Conservation (phyloP, 768 basidiomycete species). For the Lentinula raphanica region DNA sequence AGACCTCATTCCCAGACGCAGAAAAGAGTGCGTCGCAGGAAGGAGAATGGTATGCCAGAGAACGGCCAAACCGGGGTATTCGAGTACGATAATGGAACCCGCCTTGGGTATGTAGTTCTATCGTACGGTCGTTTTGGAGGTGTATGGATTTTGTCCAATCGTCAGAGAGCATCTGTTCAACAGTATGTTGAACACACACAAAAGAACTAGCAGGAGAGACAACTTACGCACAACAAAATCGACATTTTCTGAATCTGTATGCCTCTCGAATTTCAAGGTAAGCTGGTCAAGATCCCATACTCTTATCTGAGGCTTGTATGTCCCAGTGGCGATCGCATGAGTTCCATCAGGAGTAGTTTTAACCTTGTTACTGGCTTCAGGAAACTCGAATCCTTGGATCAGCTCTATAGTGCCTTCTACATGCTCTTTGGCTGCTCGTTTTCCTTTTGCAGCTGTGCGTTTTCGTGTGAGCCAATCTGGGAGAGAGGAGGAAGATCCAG, state of each 20-base stretch:
- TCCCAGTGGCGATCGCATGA: conserved; percentile 90
- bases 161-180: conserved; percentile 77
- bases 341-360: conserved; percentile 89
- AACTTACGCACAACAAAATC: conserved; percentile 91
- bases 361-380: conserved; percentile 90
- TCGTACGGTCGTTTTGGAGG: conserved; percentile 90
- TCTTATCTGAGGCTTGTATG: conserved; percentile 95
- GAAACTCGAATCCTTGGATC: conserved; percentile 95
- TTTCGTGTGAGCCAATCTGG: conserved; percentile 89
- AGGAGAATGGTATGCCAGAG: conserved; percentile 88
- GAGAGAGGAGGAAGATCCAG: conserved; percentile 85
- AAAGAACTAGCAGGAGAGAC: conserved; percentile 1
- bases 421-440: conserved; percentile 64
- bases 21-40: conserved; percentile 87
- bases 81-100: conserved; percentile 90
- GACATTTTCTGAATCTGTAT: conserved; percentile 94
- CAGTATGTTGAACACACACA: neutral
- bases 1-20: conserved; percentile 83
- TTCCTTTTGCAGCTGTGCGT: conserved; percentile 58
- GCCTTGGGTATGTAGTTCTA: conserved; percentile 92
- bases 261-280: conserved; percentile 91
- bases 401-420: conserved; percentile 84
- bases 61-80: conserved; percentile 91
- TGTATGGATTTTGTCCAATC: conserved; percentile 99
- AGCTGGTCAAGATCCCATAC: conserved; percentile 95